Evolutionary conservation across 495 filamentous ascomycete species (phyloP).

Genomic region (Margaritispora aquatica): DNA sequence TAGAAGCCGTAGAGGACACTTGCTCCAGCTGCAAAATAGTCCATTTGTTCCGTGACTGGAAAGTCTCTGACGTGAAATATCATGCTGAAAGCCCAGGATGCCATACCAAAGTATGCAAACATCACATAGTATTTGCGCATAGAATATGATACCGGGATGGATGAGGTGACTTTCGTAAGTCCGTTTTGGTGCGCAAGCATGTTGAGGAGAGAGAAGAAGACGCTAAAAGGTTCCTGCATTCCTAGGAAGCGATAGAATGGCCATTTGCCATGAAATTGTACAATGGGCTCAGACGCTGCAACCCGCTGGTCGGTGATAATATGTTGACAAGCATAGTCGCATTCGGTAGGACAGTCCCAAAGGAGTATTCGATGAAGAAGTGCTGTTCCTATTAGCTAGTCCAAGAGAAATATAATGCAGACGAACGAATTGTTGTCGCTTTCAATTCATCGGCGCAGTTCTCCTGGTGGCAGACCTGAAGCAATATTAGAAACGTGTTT

Average conservation of each 20-base stretch:
- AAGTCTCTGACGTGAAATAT: constrained; percentile 92
- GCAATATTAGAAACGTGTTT: constrained; percentile 9
- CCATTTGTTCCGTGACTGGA: constrained; percentile 77
- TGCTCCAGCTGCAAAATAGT: constrained; percentile 93
- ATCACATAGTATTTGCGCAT: constrained; percentile 73
- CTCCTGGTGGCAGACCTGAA: constrained; percentile 69
- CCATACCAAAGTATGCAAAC: constrained; percentile 76
- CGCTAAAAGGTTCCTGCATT: constrained; percentile 89
- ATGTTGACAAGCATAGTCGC: constrained; percentile 98
- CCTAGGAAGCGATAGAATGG: constrained; percentile 85
- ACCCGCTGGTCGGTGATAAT: constrained; percentile 74
- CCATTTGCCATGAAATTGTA: constrained; percentile 99
- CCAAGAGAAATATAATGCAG: background rate
- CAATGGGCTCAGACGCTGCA: constrained; percentile 55
- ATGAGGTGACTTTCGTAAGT: constrained; percentile 58
- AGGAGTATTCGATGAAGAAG: constrained; percentile 64
- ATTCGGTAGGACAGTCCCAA: constrained; percentile 84
- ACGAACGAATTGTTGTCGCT: constrained; percentile 52
- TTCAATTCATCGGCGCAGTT: constrained; percentile 57
- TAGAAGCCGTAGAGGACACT: constrained; percentile 88
- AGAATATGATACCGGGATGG: constrained; percentile 65
- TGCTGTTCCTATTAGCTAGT: constrained; percentile 35
- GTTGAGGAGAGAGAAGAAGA: constrained; percentile 90
- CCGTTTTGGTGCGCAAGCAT: constrained; percentile 81
- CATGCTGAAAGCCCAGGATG: constrained; percentile 81